These are phyloP conservation scores for Verticillium alfalfae DNA, from an alignment of 2,329 filamentous ascomycete species.

Conservation along the genomic window DNA sequence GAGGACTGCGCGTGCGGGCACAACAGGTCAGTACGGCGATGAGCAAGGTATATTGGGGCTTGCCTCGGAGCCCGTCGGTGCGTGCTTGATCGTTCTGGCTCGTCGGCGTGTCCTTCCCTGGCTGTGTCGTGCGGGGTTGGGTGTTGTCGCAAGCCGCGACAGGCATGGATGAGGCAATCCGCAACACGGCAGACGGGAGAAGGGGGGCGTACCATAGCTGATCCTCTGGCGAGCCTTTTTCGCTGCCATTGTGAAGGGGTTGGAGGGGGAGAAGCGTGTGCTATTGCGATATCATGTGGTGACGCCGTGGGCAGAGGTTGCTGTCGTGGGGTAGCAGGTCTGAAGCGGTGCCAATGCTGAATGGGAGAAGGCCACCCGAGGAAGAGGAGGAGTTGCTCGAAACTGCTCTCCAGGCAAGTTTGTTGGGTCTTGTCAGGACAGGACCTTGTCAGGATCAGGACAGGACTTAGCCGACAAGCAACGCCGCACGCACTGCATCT, in stretches of 20 bases:
- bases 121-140: neutral
- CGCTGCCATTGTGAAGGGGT: conserved; percentile 42
- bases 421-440: neutral
- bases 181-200: neutral
- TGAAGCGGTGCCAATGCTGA: neutral
- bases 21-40: neutral
- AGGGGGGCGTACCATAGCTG: conserved; percentile 54
- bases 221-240: conserved; percentile 66
- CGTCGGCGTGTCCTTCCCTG: neutral
- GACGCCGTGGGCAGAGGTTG: neutral
- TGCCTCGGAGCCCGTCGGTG: neutral
- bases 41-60: neutral
- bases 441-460: neutral
- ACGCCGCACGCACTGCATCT: neutral
- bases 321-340: conserved; percentile 6
- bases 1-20: conserved; percentile 37
- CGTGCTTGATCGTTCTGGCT: neutral
- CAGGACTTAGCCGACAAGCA: neutral
- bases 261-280: neutral
- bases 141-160: neutral
- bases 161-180: neutral
- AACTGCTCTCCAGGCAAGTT: neutral
- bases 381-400: neutral
- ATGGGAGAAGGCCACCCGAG: neutral
- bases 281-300: conserved; percentile 1